Evolutionary conservation across 2,329 filamentous ascomycete species (phyloP).

Genomic region (Diaporthe humulicola): DNA sequence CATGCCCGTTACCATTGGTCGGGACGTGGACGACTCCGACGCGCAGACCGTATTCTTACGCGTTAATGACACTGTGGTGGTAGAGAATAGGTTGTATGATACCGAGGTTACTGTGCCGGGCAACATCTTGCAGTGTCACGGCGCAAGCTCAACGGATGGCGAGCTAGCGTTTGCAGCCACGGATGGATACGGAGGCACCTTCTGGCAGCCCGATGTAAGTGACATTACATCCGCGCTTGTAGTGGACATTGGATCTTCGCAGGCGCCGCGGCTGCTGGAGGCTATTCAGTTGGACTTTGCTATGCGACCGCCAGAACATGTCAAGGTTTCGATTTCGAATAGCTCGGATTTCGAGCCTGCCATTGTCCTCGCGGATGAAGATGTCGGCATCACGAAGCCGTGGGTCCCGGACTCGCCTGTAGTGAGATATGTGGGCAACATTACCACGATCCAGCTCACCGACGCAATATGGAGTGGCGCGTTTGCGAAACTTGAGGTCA

Average conservation of each 20-base stretch:
- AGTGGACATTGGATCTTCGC: constrained; percentile 56
- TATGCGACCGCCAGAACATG: constrained; percentile 39
- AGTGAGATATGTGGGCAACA: constrained; percentile 34
- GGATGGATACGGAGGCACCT: constrained; percentile 73
- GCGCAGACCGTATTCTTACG: constrained; percentile 54
- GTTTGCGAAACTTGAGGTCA: constrained; percentile 35
- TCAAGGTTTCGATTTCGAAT: constrained; percentile 40
- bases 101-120: constrained; percentile 60
- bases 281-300: constrained; percentile 37
- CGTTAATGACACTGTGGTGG: constrained; percentile 59
- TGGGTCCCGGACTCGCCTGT: constrained; percentile 36
- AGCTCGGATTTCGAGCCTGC: constrained; percentile 35
- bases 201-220: constrained; percentile 72
- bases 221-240: constrained; percentile 67
- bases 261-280: constrained; percentile 24
- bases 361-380: constrained; percentile 36
- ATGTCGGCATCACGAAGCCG: constrained; percentile 42
- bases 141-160: constrained; percentile 62
- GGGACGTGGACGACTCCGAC: constrained; percentile 52
- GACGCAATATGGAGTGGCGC: constrained; percentile 31
- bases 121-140: constrained; percentile 72
- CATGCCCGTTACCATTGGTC: constrained; percentile 62
- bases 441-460: constrained; percentile 27
- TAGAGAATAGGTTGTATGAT: constrained; percentile 68
- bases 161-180: constrained; percentile 75